phyloP scores from a whole-genome alignment of 805 yeast species.

The Teunomyces kruisii region DNA sequence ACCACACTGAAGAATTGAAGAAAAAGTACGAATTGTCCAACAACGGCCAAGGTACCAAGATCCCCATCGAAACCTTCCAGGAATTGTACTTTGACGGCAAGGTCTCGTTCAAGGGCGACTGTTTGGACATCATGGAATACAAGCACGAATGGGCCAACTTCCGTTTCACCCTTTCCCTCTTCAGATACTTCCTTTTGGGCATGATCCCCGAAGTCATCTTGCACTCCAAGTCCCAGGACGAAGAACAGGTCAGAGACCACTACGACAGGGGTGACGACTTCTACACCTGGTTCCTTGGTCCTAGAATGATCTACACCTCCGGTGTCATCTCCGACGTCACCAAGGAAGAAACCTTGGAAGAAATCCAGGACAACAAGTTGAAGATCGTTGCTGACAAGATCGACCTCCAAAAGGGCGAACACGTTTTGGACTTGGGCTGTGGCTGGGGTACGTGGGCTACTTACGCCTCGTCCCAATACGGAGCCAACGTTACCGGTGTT shows the following conservation, averaged over 20 bases:
- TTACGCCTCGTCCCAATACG: constrained; percentile 76
- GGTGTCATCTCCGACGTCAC: constrained; percentile 71
- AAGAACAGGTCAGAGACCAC: constrained; percentile 93
- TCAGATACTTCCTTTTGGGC: constrained; percentile 78
- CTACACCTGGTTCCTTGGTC: constrained; percentile 91
- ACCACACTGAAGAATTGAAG: constrained; percentile 61
- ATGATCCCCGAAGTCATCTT: constrained; percentile 90
- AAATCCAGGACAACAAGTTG: constrained; percentile 86
- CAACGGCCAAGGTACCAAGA: constrained; percentile 65
- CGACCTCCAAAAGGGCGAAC: constrained; percentile 68
- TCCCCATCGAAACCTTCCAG: constrained; percentile 91
- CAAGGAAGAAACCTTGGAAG: constrained; percentile 66
- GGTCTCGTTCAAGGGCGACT: constrained; percentile 86
- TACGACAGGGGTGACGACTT: constrained; percentile 96
- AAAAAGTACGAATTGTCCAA: constrained; percentile 34
- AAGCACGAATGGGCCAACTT: constrained; percentile 91
- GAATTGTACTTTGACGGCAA: constrained; percentile 81
- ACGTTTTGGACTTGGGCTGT: constrained; percentile 82
- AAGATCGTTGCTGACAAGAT: constrained; percentile 86
- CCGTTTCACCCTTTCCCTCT: constrained; percentile 72
- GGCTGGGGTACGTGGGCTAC: constrained; percentile 96
- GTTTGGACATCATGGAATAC: constrained; percentile 77
- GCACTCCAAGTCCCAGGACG: constrained; percentile 93
- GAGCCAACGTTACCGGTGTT: constrained; percentile 85
- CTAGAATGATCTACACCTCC: constrained; percentile 90